A percentile compares a stretch with the other conserved stretches of the same genome.
Conservation (phyloP, 2,329 filamentous ascomycete species). For the Tolypocladium paradoxum region DNA sequence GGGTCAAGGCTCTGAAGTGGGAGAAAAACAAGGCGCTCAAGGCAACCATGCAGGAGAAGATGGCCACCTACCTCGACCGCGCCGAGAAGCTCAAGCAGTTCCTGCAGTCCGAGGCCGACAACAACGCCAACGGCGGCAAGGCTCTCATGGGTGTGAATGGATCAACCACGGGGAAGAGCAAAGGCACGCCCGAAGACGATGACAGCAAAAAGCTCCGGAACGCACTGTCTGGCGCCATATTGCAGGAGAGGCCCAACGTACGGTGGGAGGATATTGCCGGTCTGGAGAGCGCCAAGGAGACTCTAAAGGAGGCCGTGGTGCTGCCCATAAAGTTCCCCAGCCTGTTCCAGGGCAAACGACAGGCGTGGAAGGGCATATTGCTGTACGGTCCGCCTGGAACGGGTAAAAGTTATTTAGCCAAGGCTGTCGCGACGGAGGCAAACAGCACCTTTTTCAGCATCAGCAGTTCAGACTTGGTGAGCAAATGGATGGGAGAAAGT, state of each 20-base stretch:
- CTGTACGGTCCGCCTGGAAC: conserved; percentile 94
- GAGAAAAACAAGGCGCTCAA: conserved; percentile 97
- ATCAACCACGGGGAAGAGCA: conserved; percentile 47
- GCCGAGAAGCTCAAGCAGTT: conserved; percentile 97
- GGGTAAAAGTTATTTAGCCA: conserved; percentile 94
- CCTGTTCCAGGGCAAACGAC: conserved; percentile 87
- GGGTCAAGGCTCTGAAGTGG: conserved; percentile 99
- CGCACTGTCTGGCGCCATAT: conserved; percentile 80
- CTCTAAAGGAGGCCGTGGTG: conserved; percentile 94
- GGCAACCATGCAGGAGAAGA: conserved; percentile 93
- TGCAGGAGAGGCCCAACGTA: conserved; percentile 92
- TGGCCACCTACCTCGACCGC: conserved; percentile 94
- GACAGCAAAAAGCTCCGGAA: conserved; percentile 92
- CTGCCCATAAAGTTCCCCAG: conserved; percentile 97
- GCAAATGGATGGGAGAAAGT: conserved; percentile 99
- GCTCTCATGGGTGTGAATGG: conserved; percentile 59
- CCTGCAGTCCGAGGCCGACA: conserved; percentile 64
- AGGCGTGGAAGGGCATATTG: conserved; percentile 97
- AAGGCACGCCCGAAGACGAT: conserved; percentile 66
- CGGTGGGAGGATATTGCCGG: conserved; percentile 98
- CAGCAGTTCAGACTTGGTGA: conserved; percentile 91
- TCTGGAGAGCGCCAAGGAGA: conserved; percentile 87
- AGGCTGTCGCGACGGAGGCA: conserved; percentile 94
- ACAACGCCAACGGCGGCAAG: conserved; percentile 55
- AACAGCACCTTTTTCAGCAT: conserved; percentile 99